Base-by-base conservation (phyloP, 1,139 yeast species). In the Kodamaea arcana region DNA sequence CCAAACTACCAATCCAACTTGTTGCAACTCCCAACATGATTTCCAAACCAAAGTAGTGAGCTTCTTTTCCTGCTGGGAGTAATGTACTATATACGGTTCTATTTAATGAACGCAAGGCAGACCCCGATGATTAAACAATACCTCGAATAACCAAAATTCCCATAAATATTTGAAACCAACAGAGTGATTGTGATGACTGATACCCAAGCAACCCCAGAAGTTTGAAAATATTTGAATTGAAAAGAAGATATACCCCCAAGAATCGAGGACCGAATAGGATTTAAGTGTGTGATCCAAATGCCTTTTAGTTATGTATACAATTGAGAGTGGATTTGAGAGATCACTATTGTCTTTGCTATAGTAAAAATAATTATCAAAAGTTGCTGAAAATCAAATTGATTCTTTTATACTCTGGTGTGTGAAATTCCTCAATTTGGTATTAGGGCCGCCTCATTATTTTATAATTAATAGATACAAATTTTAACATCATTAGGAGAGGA, bases 121-220 rank as follows among this genome's bases (percentile, higher is more conserved):
- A 62, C 3, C 69, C 59, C 1, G 66, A 39, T 59, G 51, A 9
- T 65, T 56, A 38, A 60, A 65, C 4, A 68, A 44, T 1, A 66
- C 61, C 32, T 65, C 72, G 45, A 67, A 64, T 1, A 60, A 28
- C 74, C 74, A 69, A 39, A 68, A 69, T 41, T 69, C 74, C 65
- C 71, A 64, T 15, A 72, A 41, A 36, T 61, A 58, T 41, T 66
- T 66, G 52, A 65, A 66, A 0, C 74, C 74, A 29, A 69, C 50
- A n/a, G 33, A 37, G 1, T 56, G 41, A 8, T 30, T 25, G 11
- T 42, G 31, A 1, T 35, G 12, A 27, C 51, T 56, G 13, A 66
- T 61, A 1, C 74, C 75, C 13, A 69, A 42, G 32, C 68, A 58
- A 0, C 71, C 73, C 74, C 74, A 69, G 24, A 69, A 58, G 39